Base-by-base conservation (phyloP, 2,329 filamentous ascomycete genomes). In the Paecilomyces niveus region DNA sequence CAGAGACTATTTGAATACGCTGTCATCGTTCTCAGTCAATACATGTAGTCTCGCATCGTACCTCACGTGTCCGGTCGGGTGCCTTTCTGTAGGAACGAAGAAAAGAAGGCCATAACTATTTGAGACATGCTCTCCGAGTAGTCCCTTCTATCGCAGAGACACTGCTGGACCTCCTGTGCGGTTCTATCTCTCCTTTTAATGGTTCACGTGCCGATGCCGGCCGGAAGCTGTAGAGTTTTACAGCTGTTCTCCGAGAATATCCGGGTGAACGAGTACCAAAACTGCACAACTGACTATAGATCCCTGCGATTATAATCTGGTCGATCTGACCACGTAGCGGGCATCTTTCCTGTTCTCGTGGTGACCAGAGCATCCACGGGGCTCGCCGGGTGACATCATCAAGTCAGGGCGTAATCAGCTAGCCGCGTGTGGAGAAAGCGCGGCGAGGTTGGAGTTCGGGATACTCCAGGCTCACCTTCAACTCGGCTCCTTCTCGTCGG, bases 351-450 rank as follows among this genome's bases (percentile, higher is more conserved):
- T 45, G 39, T 45, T 45, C 39, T 45, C 39, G 39, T 45, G 39
- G 39, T 45, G 39, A 45, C 15, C 39, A 45, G n/a, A 21, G 39
- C 39, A 18, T 45, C 39, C 39, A 45, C 15, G 15, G 35, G 35
- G 35, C 15, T 39, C 51, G 54, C 63, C 65, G 57, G 56, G 65
- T 68, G 67, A 68, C 66, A 68, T 68, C 66, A 68, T 68, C 60
- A 8, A n/a, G 15, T 39, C 15, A 21, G 15, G 15, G 6, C 6
- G 15, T 39, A 39, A 39, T 39, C 35, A 39, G 35, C 13, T 45
- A 45, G 39, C 39, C 39, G 39, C 39, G 15, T 45, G 39, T 45
- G 39, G 39, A 45, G 39, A 45, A 18, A 45, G 39, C 39, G 39
- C 39, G n/a, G 39, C 39, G n/a, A 39, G 3, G 35, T 39, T 39